Evolutionary conservation across 1,284 basidiomycete genomes (phyloP).

Genomic region (Melanopsichium pennsylvanicum): DNA sequence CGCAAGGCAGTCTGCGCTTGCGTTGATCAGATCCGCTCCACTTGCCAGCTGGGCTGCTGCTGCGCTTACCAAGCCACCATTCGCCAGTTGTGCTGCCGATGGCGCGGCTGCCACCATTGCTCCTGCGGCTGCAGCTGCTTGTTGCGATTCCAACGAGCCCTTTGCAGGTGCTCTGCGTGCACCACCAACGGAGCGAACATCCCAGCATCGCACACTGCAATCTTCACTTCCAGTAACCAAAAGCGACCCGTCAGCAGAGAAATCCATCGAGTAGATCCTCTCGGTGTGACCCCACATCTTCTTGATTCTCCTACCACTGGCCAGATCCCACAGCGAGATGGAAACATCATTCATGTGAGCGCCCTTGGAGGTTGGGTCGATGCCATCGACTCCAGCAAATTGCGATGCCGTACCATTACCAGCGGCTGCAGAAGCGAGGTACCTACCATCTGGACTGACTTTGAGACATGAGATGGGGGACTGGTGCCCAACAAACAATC

Average conservation of each 20-base stretch:
- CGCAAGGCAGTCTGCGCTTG: slow-evolving; percentile 77
- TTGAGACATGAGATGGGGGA: slow-evolving; percentile 86
- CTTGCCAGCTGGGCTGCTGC: slow-evolving; percentile 2
- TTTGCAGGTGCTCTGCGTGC: slow-evolving; percentile 17
- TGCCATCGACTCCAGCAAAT: slow-evolving; percentile 26
- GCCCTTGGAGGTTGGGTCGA: slow-evolving; percentile 12
- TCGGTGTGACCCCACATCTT: slow-evolving; percentile 94
- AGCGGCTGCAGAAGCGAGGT: slow-evolving; percentile 79
- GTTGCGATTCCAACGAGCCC: slow-evolving; percentile 31
- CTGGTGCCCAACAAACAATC: slow-evolving; percentile 95
- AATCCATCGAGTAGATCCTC: slow-evolving; percentile 86
- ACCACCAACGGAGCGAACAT: slow-evolving; percentile 79
- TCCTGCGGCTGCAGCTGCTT: slow-evolving; percentile 13
- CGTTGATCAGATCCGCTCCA: slow-evolving; percentile 19
- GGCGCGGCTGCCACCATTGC: slow-evolving; percentile 1
- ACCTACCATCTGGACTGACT: slow-evolving; percentile 90
- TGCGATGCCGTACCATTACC: slow-evolving; percentile 45
- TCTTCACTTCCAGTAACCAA: slow-evolving; percentile 89
- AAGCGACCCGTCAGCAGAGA: slow-evolving; percentile 87
- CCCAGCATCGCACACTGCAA: slow-evolving; percentile 96
- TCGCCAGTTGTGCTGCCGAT: neutral
- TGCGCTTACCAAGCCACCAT: slow-evolving; percentile 6
- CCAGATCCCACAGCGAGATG: slow-evolving; percentile 96
- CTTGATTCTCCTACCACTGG: slow-evolving; percentile 89
- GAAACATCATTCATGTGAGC: slow-evolving; percentile 76